Base-by-base conservation (phyloP, 305 asterid species). In the Solanum hybrid region DNA sequence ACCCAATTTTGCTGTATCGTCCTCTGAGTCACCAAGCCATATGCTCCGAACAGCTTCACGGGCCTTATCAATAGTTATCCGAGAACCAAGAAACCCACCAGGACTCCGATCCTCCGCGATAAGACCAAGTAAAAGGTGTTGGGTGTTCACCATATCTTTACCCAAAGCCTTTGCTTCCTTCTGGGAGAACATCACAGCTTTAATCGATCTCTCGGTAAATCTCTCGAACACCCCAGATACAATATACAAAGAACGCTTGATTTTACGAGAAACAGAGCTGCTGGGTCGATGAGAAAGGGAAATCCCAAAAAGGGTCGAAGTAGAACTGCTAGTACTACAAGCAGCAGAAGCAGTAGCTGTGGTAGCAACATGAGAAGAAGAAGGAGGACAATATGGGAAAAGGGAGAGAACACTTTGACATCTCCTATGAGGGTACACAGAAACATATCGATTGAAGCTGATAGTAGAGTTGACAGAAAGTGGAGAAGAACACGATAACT, bases 181-280 rank as follows among this genome's bases (percentile, higher is more conserved):
- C 87, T 97, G 99, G 35, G 99, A 94, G 80, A 94, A 95, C 96
- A 97, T 93, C 85, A 96, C 99, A 20, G 98, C 98, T 90, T 95
- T 97, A 89, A 97, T 95, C 87, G 99, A 95, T 90, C 99, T 93
- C 92, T 97, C 99, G 2, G 98, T 97, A 89, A 97, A 97, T 90
- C 96, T 92, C 94, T 97, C 99, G 90, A 97, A 97, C 74, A 95
- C 93, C n/a, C 99, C 99, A 9, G 94, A 89, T 34, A 92, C 91
- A 69, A 96, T 93, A 91, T 90, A 90, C 71, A 96, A 93, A 46
- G 96, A 90, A 36, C 96, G 94, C 51, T 57, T 85, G 6, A 90
- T 39, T 89, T 90, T 93, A 73, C 81, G 88, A 35, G 71, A n/a
- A 16, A 34, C 35, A 13, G 82, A 85, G 51, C 20, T 90, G 37